A percentile compares a stretch with the other conserved stretches of the same genome.
Conservation (phyloP, 192 early-diverging fungal species). For the Diversispora eburnea region DNA sequence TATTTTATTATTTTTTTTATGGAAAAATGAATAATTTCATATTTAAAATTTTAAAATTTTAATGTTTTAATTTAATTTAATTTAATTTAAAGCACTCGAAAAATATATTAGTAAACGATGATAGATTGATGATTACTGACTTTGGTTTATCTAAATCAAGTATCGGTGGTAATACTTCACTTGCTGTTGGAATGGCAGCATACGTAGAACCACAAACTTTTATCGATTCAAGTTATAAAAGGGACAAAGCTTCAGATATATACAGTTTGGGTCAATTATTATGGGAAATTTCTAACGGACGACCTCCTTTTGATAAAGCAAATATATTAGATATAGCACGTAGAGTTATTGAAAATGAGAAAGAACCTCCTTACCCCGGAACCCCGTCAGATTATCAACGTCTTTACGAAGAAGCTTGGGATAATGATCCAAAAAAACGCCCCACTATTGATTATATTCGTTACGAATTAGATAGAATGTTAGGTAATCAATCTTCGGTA, state of each 20-base stretch:
- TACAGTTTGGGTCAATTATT: conserved; percentile 40
- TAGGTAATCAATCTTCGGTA: too few species aligned
- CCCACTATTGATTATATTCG: too few species aligned
- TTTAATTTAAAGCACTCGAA: conserved; percentile 7
- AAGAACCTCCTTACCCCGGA: conserved; percentile 11
- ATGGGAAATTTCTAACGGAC: conserved; percentile 41
- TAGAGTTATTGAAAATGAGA: conserved; percentile 32
- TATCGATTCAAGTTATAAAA: neutral
- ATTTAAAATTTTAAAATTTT: neutral
- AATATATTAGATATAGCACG: conserved; percentile 7
- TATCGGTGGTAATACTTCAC: neutral
- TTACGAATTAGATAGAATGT: too few species aligned
- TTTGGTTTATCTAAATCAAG: conserved; percentile 7
- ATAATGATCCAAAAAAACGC: too few species aligned
- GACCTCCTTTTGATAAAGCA: conserved; percentile 25
- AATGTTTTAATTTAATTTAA: neutral
- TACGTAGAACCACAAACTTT: neutral
- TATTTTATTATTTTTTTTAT: neutral
- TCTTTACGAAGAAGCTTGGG: too few species aligned
- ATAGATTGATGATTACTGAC: conserved; percentile 5
- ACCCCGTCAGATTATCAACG: too few species aligned
- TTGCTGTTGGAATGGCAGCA: neutral
- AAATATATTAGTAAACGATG: conserved; percentile 13
- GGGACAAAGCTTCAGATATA: conserved; percentile 38
- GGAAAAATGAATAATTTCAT: neutral